Evolutionary conservation across 2,329 filamentous ascomycete genomes (phyloP).

Genomic region (Aureobasidium lini): DNA sequence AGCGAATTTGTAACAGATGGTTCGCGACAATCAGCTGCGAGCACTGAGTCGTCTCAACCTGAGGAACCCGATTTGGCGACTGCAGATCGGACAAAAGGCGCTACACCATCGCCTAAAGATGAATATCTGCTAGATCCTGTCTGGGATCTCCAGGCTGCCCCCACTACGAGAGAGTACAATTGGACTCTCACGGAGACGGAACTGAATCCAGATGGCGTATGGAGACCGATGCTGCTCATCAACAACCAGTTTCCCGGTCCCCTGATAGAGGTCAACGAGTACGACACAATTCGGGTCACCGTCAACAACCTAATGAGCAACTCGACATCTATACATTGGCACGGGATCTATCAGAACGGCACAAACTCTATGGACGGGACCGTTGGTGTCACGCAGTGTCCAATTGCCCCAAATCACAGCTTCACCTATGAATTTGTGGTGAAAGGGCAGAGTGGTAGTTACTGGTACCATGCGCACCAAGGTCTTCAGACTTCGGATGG

Average conservation of each 20-base stretch:
- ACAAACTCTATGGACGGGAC: conserved; percentile 62
- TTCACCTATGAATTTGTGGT: conserved; percentile 59
- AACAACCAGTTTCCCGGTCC: conserved; percentile 35
- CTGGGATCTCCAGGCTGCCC: conserved; percentile 49
- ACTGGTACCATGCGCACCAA: conserved; percentile 58
- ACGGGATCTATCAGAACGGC: conserved; percentile 62
- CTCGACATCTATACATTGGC: conserved; percentile 56
- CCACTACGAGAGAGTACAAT: conserved; percentile 48
- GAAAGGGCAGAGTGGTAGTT: conserved; percentile 34
- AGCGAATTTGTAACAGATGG: background rate
- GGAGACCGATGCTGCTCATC: conserved; percentile 35
- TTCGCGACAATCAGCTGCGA: background rate
- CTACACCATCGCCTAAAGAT: conserved; percentile 11
- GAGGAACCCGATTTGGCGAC: background rate
- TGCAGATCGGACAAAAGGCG: background rate
- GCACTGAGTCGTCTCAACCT: background rate
- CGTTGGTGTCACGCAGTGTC: conserved; percentile 55
- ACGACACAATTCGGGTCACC: conserved; percentile 60
- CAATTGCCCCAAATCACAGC: conserved; percentile 47
- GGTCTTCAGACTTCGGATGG: conserved; percentile 54
- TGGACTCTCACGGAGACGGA: conserved; percentile 54
- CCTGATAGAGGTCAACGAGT: conserved; percentile 43
- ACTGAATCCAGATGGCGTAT: conserved; percentile 52
- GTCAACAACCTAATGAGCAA: conserved; percentile 56
- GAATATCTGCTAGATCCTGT: conserved; percentile 51